Conservation (phyloP, 2,329 filamentous ascomycete genomes). For the Orbilia quercus region DNA sequence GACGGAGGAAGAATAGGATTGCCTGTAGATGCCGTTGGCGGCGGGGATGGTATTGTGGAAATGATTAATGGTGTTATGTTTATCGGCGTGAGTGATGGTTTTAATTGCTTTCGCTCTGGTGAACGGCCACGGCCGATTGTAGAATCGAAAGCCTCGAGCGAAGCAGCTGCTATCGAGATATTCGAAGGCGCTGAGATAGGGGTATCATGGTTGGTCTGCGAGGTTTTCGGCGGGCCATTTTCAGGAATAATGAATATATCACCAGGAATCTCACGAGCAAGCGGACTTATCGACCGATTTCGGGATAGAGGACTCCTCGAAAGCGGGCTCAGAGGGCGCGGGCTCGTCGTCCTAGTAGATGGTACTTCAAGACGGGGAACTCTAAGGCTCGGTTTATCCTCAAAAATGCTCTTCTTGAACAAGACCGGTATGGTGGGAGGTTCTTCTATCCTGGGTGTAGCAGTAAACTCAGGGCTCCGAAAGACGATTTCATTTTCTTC, state of each 20-base stretch:
- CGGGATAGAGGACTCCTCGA: conserved; percentile 5
- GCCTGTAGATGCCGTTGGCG: background rate
- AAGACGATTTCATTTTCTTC: conserved; percentile 16
- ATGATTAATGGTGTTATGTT: background rate
- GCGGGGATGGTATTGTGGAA: conserved; percentile 8
- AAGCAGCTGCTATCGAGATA: background rate
- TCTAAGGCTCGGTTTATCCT: conserved; percentile 30
- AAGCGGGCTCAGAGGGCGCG: conserved; percentile 19
- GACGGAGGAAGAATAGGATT: conserved; percentile 11
- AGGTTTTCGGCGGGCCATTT: background rate
- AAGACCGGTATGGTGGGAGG: conserved; percentile 28
- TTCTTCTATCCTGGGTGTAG: conserved; percentile 10
- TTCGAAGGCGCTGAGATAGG: conserved; percentile 24
- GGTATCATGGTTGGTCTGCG: conserved; percentile 27
- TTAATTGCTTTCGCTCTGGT: conserved; percentile 31
- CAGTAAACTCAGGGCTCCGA: conserved; percentile 9
- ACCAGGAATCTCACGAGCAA: conserved; percentile 18
- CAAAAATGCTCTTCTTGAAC: conserved; percentile 38
- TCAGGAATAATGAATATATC: conserved; percentile 35
- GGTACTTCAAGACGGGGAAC: conserved; percentile 38
- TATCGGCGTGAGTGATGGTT: background rate
- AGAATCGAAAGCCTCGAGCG: background rate
- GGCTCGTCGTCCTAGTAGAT: conserved; percentile 12
- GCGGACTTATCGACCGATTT: conserved; percentile 38
- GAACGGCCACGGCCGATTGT: conserved; percentile 36